Conservation (phyloP, 2,329 filamentous ascomycete genomes). For the Pseudogymnoascus pannorum region DNA sequence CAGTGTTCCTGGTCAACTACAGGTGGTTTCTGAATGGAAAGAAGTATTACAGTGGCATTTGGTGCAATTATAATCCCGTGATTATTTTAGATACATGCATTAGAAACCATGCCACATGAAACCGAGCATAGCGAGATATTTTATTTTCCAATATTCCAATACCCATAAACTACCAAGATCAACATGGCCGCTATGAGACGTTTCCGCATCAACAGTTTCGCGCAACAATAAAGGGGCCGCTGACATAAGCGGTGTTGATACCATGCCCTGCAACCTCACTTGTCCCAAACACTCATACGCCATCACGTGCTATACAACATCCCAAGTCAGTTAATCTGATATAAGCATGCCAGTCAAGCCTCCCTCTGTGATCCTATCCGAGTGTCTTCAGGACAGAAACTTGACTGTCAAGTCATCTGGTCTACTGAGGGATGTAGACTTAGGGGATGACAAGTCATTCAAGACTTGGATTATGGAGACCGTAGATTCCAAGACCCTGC, state of each 20-base stretch:
- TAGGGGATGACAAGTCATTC: background rate
- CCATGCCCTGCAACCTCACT: background rate
- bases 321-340: slow-evolving; percentile 3
- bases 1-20: slow-evolving; percentile 2
- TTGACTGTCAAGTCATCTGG: slow-evolving; percentile 21
- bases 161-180: background rate
- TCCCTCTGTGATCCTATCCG: background rate
- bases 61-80: background rate
- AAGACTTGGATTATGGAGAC: slow-evolving; percentile 43
- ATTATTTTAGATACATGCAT: background rate
- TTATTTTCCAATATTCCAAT: background rate
- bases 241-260: slow-evolving; percentile 2
- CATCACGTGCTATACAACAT: background rate
- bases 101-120: background rate
- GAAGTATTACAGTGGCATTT: background rate
- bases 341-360: slow-evolving; percentile 5
- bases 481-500: slow-evolving; percentile 43
- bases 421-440: background rate
- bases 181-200: background rate
- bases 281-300: background rate
- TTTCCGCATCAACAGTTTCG: background rate
- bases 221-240: background rate
- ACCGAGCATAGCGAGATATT: background rate
- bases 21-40: background rate
- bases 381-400: slow-evolving; percentile 24